Base-by-base conservation (phyloP, 176 grass and related monocot genomes). In the Melocanna baccifera region DNA sequence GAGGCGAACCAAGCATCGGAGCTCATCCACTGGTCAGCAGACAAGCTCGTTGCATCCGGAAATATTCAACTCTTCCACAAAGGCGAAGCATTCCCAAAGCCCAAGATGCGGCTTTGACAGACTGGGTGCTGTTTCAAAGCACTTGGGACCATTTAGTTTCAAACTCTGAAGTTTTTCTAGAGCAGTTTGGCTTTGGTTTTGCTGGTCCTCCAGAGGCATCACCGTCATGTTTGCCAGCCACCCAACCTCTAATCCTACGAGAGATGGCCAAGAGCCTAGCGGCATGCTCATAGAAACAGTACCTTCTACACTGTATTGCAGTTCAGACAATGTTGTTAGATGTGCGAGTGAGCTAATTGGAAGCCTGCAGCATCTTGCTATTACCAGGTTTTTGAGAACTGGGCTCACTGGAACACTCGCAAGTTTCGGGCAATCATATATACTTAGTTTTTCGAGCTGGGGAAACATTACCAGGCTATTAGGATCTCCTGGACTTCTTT, bases 101-200 rank as follows among this genome's bases (percentile, higher is more conserved):
- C 6, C 9, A 22, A 19, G 61, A 5, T 61, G 62, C 3, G n/a
- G 32, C 32, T 34, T 34, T 34, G 32, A 34, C 32, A 34, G 32
- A 34, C 32, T 34, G 3, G 32, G 32, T 12, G 51, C 0, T 26
- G 69, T 18, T 4, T 5, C 0, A 1, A 81, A 81, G 37, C 36
- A 29, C 0, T 43, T 30, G 8, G 15, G 36, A 1, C 37, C 22
- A 0, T 0, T 0, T 4, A 78, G 40, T 0, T 0, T 0, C 63
- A 82, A 61, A 18, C 0, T 14, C 55, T 40, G 28, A 57, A 87
- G 51, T 6, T 52, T 69, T 72, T 34, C 3, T 0, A 56, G 13
- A 12, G 58, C 6, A 20, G 23, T 30, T 45, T 43, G 62, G 6
- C 32, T 41, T n/a, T 45, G 83, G 12, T 7, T 67, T 34, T 37